Base-by-base conservation (phyloP, 2,329 filamentous ascomycete species). In the Mariannaea elegans region DNA sequence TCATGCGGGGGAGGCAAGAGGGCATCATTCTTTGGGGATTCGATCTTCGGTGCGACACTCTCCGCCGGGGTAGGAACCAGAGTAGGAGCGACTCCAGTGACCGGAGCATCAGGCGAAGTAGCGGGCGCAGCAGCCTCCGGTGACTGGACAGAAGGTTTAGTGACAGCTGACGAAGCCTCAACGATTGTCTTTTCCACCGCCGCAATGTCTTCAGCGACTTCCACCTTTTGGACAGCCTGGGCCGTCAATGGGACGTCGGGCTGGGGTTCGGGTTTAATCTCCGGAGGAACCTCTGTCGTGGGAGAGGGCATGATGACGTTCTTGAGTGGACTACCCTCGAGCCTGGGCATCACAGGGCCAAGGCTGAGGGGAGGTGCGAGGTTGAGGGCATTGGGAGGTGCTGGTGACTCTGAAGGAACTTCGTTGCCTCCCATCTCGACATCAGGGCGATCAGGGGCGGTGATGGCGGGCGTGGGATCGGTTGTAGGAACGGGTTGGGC, bases 321-420 rank as follows among this genome's bases (percentile, higher is more conserved):
- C 72, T 84, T 84, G 18, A 85, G 71, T 1, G 83, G 83, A 51
- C 83, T 86, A 3, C 82, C 83, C 62, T 84, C 82, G 3, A 77
- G 65, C 61, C 68, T 76, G 1, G 76, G 74, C 3, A 77, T 73
- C 32, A 66, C 62, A 45, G 68, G 61, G 2, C 70, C 63, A 23
- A 73, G 63, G 16, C 67, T 64, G 44, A 72, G 32, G 48, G 76
- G 61, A 32, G 77, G 71, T 5, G 73, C 68, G 29, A 76, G 66
- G n/a, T 59, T 71, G 54, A 73, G 59, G 7, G 75, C 71, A 60
- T 71, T 76, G 52, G 70, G 56, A 23, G 72, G 70, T 16, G 58
- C 58, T n/a, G 60, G 54, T 47, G 70, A 47, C 7, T 67, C 66
- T 36, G 68, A 60, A 9, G 65, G 44, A 18, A 66, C 57, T 13